Evolutionary conservation across 441 rosid genomes (phyloP), one percentile per base, ranked within the genome.

Genomic region (Croton setiger): DNA sequence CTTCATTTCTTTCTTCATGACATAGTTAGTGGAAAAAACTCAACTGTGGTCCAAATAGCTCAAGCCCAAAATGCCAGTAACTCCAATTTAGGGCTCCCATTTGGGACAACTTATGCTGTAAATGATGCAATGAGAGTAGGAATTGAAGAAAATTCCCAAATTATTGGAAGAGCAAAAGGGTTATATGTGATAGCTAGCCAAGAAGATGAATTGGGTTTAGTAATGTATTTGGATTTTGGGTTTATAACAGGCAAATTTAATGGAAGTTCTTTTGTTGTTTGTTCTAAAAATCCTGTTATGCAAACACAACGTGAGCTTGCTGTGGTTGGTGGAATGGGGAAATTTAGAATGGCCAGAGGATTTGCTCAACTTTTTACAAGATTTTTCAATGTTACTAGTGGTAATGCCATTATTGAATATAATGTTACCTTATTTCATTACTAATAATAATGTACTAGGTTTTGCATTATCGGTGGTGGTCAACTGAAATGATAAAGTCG

Each of bases 1-100:
- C 74, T 87, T 56, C 58, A 27, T 20, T 87, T 85, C 79, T 87
- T 78, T 41, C 72, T 85, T 66, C 92, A 81, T 4, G 88, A 85
- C 64, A 80, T 66, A 0, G 15, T 80, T 0, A 63, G 74, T 21
- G 87, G 90, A 7, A 11, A 59, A 52, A 57, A 74, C 47, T 81
- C 90, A 0, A 76, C 36, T 11, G 86, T 82, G 0, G 84, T 80
- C 21, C 51, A 58, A 54, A 78, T 85, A 13, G 87, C 86, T 48
- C 63, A 66, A 2, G 55, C 86, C 2, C 70, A 70, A 43, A 17
- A 7, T 18, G 15, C 43, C 41, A 72, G 72, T 1, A 66, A 35
- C 7, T 1, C 4, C 0, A 3, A 4, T 6, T 44, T 43, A 0
- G 76, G 80, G 0, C 55, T 72, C 0, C 66, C 75, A 2, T 86